Percentiles rank a stretch among this genome's conserved stretches.
Evolutionary conservation across 2,329 filamentous ascomycete genomes (phyloP).

Genomic region (Sarocladiaceae sp.): DNA sequence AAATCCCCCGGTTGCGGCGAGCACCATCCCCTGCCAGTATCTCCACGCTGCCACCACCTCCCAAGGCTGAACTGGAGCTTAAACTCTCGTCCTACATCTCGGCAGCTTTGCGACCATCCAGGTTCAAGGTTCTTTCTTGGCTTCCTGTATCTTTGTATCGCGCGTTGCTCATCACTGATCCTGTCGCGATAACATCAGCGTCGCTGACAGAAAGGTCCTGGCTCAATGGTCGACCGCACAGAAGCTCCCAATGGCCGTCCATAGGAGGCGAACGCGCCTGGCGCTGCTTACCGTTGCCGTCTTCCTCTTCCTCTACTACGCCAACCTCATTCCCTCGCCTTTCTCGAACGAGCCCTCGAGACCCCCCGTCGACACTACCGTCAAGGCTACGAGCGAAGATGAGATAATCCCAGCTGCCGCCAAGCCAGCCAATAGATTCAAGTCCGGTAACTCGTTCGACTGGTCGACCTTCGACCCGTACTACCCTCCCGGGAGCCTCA

Average conservation of each 20-base stretch:
- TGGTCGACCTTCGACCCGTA: constrained; percentile 10
- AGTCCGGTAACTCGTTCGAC: constrained; percentile 9
- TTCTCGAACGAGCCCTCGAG: constrained; percentile 1
- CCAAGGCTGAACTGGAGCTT: no score
- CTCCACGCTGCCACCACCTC: neutral
- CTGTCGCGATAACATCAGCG: no score
- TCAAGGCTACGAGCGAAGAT: constrained; percentile 2
- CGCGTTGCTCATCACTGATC: no score
- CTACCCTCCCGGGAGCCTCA: constrained; percentile 12
- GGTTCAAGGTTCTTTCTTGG: neutral
- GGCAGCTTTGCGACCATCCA: neutral
- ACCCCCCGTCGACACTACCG: neutral
- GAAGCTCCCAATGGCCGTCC: constrained; percentile 1
- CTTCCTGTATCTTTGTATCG: neutral
- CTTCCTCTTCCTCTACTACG: constrained; percentile 7
- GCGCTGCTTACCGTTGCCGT: constrained; percentile 5
- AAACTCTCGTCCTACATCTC: neutral
- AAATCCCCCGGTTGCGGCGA: neutral
- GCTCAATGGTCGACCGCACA: constrained; percentile 4
- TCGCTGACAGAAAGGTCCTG: no score
- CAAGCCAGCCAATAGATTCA: constrained; percentile 8
- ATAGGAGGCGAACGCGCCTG: constrained; percentile 7
- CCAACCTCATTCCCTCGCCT: constrained; percentile 3
- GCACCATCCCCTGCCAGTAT: neutral
- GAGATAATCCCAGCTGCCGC: constrained; percentile 6